Percentiles rank a stretch among this genome's conserved stretches.
These are phyloP conservation scores for Emiliania huxleyi DNA, from an alignment of 78 protist genomes.

Conservation along the genomic window DNA sequence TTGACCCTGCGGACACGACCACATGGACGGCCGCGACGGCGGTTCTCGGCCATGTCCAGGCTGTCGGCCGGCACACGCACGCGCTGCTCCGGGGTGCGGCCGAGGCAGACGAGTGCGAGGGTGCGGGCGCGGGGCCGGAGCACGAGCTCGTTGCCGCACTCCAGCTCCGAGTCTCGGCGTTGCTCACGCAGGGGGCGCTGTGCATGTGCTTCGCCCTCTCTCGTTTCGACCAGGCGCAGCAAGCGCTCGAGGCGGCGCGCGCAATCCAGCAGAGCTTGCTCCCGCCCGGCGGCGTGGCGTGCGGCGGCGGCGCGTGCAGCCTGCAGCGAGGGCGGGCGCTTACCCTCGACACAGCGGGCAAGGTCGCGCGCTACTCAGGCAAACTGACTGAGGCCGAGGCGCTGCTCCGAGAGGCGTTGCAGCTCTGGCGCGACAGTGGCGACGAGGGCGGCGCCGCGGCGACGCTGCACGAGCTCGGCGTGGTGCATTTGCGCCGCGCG, in stretches of 20 bases:
- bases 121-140: background rate
- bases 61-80: background rate
- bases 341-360: conserved; percentile 4
- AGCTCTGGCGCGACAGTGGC: background rate
- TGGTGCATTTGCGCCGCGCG: background rate
- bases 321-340: background rate
- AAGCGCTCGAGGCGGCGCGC: conserved; percentile 15
- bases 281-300: background rate
- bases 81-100: background rate
- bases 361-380: conserved; percentile 6
- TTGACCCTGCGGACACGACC: background rate
- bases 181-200: conserved; percentile 21
- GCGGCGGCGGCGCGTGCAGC: background rate
- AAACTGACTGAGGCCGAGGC: background rate
- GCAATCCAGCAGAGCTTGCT: background rate
- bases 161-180: background rate
- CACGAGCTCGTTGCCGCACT: too few species aligned
- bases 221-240: background rate
- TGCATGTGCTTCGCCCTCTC: conserved; percentile 10
- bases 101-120: background rate
- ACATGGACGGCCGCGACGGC: background rate
- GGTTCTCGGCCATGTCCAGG: background rate
- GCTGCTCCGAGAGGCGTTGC: background rate
- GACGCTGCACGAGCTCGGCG: conserved; percentile 9
- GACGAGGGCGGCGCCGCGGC: background rate